These are phyloP conservation scores for Wickerhamiella occidentalis DNA, from an alignment of 805 yeast species.

Conservation along the genomic window DNA sequence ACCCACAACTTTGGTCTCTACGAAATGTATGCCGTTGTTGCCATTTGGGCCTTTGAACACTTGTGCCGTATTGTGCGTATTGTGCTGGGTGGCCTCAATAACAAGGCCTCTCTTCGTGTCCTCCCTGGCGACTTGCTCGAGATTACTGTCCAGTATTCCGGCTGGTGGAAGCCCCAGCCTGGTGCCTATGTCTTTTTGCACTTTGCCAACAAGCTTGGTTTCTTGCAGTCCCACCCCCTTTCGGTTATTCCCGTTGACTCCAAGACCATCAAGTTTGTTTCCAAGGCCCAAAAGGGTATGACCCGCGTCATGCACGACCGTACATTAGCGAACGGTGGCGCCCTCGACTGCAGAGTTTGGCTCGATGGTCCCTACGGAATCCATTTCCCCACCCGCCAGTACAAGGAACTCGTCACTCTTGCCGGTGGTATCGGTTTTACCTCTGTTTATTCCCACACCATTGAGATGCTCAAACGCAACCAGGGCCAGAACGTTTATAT, in stretches of 20 bases:
- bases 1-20: conserved; percentile 14
- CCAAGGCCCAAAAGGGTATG: conserved; percentile 17
- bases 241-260: conserved; percentile 29
- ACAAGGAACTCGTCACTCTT: conserved; percentile 32
- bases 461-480: conserved; percentile 14
- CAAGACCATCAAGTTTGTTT: conserved; percentile 11
- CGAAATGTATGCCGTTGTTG: conserved; percentile 26
- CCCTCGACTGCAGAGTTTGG: conserved; percentile 28
- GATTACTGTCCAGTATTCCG: conserved; percentile 30
- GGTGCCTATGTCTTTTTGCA: conserved; percentile 48
- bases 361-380: conserved; percentile 52
- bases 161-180: conserved; percentile 36
- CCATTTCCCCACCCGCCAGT: conserved; percentile 24
- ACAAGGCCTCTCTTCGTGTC: conserved; percentile 7
- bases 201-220: conserved; percentile 35
- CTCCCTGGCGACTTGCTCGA: conserved; percentile 28
- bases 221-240: conserved; percentile 69
- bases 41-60: conserved; percentile 56
- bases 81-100: conserved; percentile 1
- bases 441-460: conserved; percentile 29
- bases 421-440: conserved; percentile 58
- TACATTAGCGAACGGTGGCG: conserved; percentile 14
- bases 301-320: conserved; percentile 14
- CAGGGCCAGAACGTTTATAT: conserved; percentile 27
- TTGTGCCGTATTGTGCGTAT: conserved; percentile 3